These are phyloP conservation scores for Termitomyces sp. DNA, from an alignment of 768 basidiomycete genomes.

Conservation along the genomic window DNA sequence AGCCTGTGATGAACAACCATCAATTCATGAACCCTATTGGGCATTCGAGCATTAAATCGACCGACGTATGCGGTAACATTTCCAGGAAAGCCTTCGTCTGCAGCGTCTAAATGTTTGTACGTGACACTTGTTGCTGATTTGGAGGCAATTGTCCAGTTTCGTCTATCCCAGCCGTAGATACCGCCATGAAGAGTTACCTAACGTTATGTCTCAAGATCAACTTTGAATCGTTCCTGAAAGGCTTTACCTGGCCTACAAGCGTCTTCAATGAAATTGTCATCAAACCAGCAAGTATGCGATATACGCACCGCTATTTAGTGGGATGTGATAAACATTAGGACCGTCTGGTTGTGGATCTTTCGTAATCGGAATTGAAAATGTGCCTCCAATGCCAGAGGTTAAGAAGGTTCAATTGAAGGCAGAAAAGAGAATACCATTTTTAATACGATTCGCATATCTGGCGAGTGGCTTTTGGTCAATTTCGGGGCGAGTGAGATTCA, in stretches of 20 bases:
- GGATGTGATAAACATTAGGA: conserved; percentile 42
- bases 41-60: not conserved
- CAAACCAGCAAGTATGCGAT: not conserved
- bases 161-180: conserved; percentile 49
- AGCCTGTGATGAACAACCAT: conserved; percentile 23
- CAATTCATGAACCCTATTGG: not conserved
- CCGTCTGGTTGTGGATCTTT: conserved; percentile 36
- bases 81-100: conserved; percentile 52
- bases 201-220: conserved; percentile 4
- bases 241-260: conserved; percentile 16
- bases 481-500: not conserved
- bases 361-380: conserved; percentile 48
- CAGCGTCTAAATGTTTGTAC: conserved; percentile 45
- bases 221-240: not conserved
- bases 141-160: conserved; percentile 46
- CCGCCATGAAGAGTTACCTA: conserved; percentile 54
- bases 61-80: conserved; percentile 36
- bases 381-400: conserved; percentile 24
- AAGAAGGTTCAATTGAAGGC: not conserved
- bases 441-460: conserved; percentile 49
- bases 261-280: not conserved
- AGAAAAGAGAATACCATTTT: conserved; percentile 30
- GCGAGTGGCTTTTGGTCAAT: not conserved
- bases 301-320: conserved; percentile 39
- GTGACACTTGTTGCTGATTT: conserved; percentile 42